Conservation (phyloP, 2,329 filamentous ascomycete genomes). For the Fusarium begoniae region DNA sequence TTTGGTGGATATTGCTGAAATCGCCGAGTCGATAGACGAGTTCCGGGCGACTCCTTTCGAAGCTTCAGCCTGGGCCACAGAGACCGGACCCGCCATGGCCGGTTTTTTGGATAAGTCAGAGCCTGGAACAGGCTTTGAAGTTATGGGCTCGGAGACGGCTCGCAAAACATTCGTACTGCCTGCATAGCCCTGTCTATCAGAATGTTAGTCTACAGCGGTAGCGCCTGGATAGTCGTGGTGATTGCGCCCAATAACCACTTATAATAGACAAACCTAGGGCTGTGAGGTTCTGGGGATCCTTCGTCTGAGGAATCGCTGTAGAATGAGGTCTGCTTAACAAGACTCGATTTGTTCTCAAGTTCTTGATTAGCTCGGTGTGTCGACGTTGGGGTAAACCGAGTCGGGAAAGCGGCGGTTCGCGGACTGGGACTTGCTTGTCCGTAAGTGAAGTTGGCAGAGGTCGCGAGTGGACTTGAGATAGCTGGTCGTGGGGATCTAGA, state of each 20-base stretch:
- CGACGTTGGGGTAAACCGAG: constrained; percentile 42
- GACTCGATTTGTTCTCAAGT: constrained; percentile 14
- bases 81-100: constrained; percentile 59
- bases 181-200: constrained; percentile 40
- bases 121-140: constrained; percentile 54
- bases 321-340: constrained; percentile 45
- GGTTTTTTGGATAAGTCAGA: constrained; percentile 50
- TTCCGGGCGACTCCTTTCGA: constrained; percentile 68
- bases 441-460: constrained; percentile 54
- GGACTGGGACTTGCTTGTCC: constrained; percentile 55
- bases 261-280: constrained; percentile 45
- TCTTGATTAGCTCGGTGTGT: constrained; percentile 29
- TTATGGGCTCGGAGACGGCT: constrained; percentile 56
- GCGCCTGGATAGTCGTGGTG: background rate
- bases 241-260: background rate
- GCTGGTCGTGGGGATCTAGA: constrained; percentile 59
- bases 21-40: constrained; percentile 92
- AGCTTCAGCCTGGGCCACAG: constrained; percentile 52
- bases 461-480: constrained; percentile 61
- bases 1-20: constrained; percentile 77
- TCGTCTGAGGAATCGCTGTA: constrained; percentile 51
- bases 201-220: constrained; percentile 19
- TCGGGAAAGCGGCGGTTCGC: constrained; percentile 33
- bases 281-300: constrained; percentile 46
- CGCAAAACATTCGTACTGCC: constrained; percentile 59